A percentile compares a stretch with the other conserved stretches of the same genome.
These are phyloP conservation scores for Cydonia oblonga DNA, from an alignment of 331 rosid species.

Conservation along the genomic window DNA sequence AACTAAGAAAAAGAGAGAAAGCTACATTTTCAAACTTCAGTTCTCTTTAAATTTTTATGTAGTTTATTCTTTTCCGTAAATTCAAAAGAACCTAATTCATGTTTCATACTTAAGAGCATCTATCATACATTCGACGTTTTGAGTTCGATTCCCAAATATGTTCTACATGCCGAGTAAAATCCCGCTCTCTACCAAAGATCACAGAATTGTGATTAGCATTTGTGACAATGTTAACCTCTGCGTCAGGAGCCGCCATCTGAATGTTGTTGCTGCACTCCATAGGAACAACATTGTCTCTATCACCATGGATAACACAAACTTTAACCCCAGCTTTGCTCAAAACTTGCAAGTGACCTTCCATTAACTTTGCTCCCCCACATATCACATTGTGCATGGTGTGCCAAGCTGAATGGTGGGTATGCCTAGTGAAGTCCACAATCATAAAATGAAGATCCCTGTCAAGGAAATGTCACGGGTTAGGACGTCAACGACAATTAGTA, in stretches of 20 bases:
- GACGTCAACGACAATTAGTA: no score
- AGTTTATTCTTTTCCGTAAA: no score
- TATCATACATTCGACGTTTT: background rate
- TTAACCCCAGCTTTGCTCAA: constrained; percentile 35
- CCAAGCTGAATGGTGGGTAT: constrained; percentile 95
- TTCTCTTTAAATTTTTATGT: no score
- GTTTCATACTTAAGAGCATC: no score
- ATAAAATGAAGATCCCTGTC: constrained; percentile 45
- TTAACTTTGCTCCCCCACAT: constrained; percentile 54
- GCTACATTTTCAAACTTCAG: no score
- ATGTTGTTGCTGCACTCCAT: constrained; percentile 38
- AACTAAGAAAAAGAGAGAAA: no score
- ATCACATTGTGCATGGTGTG: constrained; percentile 77
- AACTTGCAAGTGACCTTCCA: constrained; percentile 38
- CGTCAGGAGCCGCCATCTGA: constrained; percentile 39
- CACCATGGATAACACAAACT: constrained; percentile 56
- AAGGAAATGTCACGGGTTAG: background rate
- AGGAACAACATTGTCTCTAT: constrained; percentile 50
- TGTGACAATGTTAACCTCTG: constrained; percentile 34
- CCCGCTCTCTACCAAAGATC: constrained; percentile 44
- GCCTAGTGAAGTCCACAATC: constrained; percentile 45
- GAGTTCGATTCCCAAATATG: constrained; percentile 27
- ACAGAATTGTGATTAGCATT: constrained; percentile 48
- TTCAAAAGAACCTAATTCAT: no score
- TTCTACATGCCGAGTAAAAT: constrained; percentile 32